Percentiles rank a stretch among this genome's conserved stretches.
Conservation (phyloP, 495 filamentous ascomycete genomes). For the Tuber indicum region DNA sequence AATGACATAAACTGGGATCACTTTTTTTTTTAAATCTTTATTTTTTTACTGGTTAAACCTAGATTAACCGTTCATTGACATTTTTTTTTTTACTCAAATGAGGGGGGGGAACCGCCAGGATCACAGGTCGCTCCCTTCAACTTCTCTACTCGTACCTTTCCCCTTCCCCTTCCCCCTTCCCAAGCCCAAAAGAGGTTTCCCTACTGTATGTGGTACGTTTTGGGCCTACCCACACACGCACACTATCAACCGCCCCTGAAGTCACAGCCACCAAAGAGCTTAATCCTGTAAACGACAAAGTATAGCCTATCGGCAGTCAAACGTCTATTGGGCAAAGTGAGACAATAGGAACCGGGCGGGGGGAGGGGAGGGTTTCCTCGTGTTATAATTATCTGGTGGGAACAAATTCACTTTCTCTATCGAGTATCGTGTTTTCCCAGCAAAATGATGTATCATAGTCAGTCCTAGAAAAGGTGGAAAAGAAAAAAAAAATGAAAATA, state of each 20-base stretch:
- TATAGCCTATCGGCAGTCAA: not conserved
- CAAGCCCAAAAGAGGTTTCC: no score
- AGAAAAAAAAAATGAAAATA: not conserved
- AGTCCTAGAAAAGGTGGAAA: no score
- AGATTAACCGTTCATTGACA: not conserved
- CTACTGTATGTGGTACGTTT: no score
- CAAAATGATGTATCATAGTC: no score
- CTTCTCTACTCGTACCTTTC: no score
- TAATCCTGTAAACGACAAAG: not conserved
- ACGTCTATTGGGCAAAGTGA: not conserved
- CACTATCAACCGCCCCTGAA: not conserved
- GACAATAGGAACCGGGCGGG: not conserved
- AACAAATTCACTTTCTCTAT: no score
- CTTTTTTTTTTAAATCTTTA: no score
- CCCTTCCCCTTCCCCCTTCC: not conserved
- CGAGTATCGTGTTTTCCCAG: not conserved
- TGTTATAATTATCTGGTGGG: not conserved
- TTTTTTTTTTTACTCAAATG: no score
- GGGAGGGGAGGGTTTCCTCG: not conserved
- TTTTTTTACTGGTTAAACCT: no score
- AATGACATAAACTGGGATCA: no score
- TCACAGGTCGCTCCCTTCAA: not conserved
- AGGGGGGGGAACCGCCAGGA: no score
- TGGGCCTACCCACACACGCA: not conserved
- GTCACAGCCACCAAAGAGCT: not conserved